Percentiles rank a stretch among this genome's conserved stretches.
phyloP scores from a whole-genome alignment of 176 grass and related monocot genomes.

The Zizania latifolia region DNA sequence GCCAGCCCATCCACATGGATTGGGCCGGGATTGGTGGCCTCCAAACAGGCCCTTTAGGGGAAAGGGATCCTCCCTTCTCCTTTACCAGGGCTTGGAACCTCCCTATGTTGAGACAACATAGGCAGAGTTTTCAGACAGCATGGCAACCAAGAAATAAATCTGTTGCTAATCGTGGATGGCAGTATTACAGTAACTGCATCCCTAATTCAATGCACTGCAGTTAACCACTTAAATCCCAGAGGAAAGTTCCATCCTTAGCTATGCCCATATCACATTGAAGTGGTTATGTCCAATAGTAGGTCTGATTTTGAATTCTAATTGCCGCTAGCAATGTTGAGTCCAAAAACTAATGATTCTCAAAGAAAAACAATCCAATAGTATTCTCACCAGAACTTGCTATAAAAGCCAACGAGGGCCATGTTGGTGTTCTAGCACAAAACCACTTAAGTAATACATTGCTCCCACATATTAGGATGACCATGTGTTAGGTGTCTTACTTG shows the following conservation, averaged over 20 bases:
- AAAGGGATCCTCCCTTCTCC: no score
- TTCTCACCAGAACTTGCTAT: background rate
- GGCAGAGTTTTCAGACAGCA: background rate
- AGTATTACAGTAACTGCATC: background rate
- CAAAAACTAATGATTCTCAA: background rate
- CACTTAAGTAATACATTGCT: background rate
- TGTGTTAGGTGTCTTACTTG: constrained; percentile 18
- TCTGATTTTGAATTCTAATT: background rate
- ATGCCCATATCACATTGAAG: background rate
- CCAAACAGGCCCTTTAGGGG: no score
- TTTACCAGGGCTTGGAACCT: no score
- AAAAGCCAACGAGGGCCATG: background rate
- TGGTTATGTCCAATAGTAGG: background rate
- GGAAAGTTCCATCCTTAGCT: background rate
- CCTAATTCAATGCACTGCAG: background rate
- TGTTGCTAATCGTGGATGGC: background rate
- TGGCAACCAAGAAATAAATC: background rate
- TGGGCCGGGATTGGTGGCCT: no score
- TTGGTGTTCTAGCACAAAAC: background rate
- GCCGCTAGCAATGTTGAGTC: background rate
- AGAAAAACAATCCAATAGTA: background rate
- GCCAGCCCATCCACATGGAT: no score
- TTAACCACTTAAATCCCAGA: background rate
- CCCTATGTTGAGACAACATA: no score
- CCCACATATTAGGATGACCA: background rate